Base-by-base conservation (phyloP, 2,329 filamentous ascomycete genomes). In the Arthrobotrys musiformis region DNA sequence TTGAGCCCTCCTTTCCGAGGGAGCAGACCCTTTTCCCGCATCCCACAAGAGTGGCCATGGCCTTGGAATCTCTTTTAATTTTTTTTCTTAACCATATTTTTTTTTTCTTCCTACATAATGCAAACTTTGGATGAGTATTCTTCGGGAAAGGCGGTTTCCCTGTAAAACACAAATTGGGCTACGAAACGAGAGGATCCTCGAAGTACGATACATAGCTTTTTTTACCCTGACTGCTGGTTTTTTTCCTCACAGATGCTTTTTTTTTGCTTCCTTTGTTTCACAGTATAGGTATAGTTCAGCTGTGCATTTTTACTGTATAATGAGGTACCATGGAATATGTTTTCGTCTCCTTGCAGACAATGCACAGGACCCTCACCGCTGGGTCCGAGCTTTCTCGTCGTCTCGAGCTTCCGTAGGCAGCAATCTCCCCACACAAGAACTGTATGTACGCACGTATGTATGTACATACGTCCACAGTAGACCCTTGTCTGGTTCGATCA, bases 271-370 rank as follows among this genome's bases (percentile, higher is more conserved):
- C 1, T 40, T 30, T 66, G 61, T 70, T 11, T 50, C 30, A 30
- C 50, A 19, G 24, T 60, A 22, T 22, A 54, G 54, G 46, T 63
- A 40, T 40, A 15, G 52, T 63, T 75, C 63, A 75, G 63, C 70
- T 75, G 63, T 58, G 28, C 30, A 28, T 35, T 35, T n/a, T 28
- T 62, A 19, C 19, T 56, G 26, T 50, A 50, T 56, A 40, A 52
- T 33, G 24, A 52, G 61, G 70, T 62, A 63, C 63, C 63, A 69
- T 69, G 70, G 62, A 61, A 58, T 44, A n/a, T 61, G 26, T 68
- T n/a, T 67, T 37, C 48, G n/a, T 19, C 58, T 56, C 70, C 70
- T 75, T 75, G 56, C 61, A 58, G 35, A 30, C 40, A 40, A 33
- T 30, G 13, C 33, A 19, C 63, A 46, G 52, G 42, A 54, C 46